These are phyloP conservation scores for Sisymbrium irio DNA, from an alignment of 345 rosid species.

Conservation along the genomic window DNA sequence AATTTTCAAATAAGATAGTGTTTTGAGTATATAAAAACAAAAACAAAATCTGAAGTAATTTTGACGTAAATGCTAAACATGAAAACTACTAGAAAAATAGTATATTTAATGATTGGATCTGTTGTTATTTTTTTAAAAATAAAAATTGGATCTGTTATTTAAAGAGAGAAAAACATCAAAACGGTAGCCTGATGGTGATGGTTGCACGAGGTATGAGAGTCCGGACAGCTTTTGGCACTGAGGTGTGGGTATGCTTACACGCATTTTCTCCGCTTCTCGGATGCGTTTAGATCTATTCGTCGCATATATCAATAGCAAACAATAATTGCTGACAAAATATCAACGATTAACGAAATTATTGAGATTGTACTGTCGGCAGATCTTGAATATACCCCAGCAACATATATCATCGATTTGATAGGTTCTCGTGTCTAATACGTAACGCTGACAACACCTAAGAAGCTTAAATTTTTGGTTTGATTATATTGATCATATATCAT, in stretches of 20 bases:
- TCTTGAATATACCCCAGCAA: background rate
- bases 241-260: background rate
- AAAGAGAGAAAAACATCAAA: background rate
- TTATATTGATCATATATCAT: background rate
- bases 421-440: background rate
- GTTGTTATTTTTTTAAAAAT: too few species aligned
- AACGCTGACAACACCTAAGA: background rate
- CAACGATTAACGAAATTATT: background rate
- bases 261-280: constrained; percentile 1
- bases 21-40: background rate
- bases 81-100: background rate
- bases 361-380: background rate
- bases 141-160: background rate
- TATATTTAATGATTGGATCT: background rate
- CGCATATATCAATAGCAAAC: background rate
- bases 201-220: background rate
- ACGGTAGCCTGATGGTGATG: background rate
- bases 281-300: background rate
- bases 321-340: background rate
- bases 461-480: background rate
- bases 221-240: background rate
- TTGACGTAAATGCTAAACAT: background rate
- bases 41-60: too few species aligned
- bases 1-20: background rate
- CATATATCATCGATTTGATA: background rate